Evolutionary conservation across 768 basidiomycete genomes (phyloP), one percentile per base, ranked within the genome.

Genomic region (Tremella yokohamensis): DNA sequence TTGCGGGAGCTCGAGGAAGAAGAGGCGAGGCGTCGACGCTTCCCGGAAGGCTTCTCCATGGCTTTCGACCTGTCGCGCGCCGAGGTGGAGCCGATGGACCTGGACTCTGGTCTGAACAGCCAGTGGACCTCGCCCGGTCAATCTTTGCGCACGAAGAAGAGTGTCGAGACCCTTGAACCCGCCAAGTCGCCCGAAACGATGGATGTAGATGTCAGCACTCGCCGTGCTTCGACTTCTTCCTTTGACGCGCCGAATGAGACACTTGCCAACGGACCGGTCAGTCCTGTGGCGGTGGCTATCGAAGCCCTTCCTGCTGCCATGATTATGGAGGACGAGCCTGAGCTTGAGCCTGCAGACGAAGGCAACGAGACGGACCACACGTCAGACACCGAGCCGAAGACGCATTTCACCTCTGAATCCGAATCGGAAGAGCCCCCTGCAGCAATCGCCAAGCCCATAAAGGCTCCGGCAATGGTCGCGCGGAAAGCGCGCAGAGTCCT

Each of bases 1-100:
- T 40, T 65, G 48, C 61, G 65, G 40, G 74, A 74, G 53, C 55
- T 71, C 44, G 73, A 76, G 47, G 38, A 54, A 44, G 67, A 70
- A 18, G 52, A 60, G 8, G 57, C 59, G 53, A 55, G 52, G 15
- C 58, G 56, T 45, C 60, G 60, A 63, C 51, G 49, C 49, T 49
- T 45, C 38, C 37, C 38, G 22, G 37, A 22, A 25, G 40, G 24
- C 34, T 42, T 18, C 22, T 24, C 18, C n/a, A 16, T 22, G 29
- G 56, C 37, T 29, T 39, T 55, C 15, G 50, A 52, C 42, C 42
- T 45, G 19, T 50, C 53, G 13, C 52, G 49, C 40, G 25, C 54
- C 1, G 54, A 56, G 20, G 40, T 22, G n/a, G 58, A 63, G 34
- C 12, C 51, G 29, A 26, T 57, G 50, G 60, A 66, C 9, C 51